phyloP scores from a whole-genome alignment of 345 rosid genomes.

The Hibiscus syriacus region DNA sequence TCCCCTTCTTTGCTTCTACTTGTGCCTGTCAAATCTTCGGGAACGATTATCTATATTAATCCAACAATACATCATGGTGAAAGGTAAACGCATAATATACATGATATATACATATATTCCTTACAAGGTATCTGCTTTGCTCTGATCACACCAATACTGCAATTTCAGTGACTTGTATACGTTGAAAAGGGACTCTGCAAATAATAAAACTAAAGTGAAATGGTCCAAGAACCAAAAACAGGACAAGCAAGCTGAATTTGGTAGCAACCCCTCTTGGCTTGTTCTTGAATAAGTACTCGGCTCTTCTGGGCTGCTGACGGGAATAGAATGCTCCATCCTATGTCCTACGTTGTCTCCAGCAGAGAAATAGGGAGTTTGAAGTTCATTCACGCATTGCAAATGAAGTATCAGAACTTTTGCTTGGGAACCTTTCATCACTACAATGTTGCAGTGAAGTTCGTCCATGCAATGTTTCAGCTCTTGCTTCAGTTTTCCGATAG shows the following conservation, averaged over 20 bases:
- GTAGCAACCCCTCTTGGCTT: conserved; percentile 21
- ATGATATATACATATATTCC: no score
- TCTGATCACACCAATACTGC: not conserved
- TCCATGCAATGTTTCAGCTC: conserved; percentile 61
- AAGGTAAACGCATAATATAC: no score
- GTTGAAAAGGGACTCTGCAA: not conserved
- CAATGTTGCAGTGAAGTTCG: conserved; percentile 62
- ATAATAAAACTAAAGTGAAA: not conserved
- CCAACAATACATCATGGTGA: no score
- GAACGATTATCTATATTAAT: no score
- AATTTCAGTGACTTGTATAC: not conserved
- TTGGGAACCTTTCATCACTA: conserved; percentile 50
- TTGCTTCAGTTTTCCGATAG: conserved; percentile 52
- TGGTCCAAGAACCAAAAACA: no score
- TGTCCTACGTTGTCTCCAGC: conserved; percentile 22
- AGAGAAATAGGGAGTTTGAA: conserved; percentile 50
- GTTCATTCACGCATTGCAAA: conserved; percentile 37
- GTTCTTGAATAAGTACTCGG: conserved; percentile 31
- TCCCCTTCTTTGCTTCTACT: no score
- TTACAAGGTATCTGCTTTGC: no score
- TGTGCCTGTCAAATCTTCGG: no score
- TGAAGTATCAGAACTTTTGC: conserved; percentile 64
- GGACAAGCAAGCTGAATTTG: conserved; percentile 17
- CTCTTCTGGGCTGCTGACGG: conserved; percentile 61
- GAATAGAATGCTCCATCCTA: conserved; percentile 53